phyloP scores from a whole-genome alignment of 768 basidiomycete genomes.

The Pleurotus djamor region DNA sequence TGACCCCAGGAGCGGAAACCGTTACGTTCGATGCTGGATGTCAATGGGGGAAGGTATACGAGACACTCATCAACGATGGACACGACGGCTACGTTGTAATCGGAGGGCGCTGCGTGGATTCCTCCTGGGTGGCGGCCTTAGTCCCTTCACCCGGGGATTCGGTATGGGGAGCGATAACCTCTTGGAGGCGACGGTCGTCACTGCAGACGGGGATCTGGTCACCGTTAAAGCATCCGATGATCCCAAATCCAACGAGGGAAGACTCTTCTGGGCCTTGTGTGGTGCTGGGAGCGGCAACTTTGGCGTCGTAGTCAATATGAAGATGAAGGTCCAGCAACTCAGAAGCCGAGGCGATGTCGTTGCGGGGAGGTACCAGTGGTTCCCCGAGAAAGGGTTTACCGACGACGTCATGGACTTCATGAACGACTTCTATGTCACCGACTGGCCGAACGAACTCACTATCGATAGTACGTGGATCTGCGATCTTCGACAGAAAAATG shows the following conservation, averaged over 20 bases:
- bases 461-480: constrained; percentile 13
- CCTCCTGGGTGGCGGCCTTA: constrained; percentile 12
- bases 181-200: constrained; percentile 8
- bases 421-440: constrained; percentile 14
- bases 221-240: constrained; percentile 13
- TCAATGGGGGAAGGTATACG: constrained; percentile 13
- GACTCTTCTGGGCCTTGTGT: constrained; percentile 14
- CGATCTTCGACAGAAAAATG: constrained; percentile 8
- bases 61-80: constrained; percentile 12
- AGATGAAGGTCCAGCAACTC: constrained; percentile 9
- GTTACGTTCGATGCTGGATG: constrained; percentile 13
- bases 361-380: constrained; percentile 13
- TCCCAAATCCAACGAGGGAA: constrained; percentile 10
- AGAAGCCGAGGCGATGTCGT: constrained; percentile 5
- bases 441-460: constrained; percentile 12
- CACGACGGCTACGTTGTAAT: constrained; percentile 13
- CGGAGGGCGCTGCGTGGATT: constrained; percentile 14
- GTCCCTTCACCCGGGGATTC: constrained; percentile 13
- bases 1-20: constrained; percentile 6
- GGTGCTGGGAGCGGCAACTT: constrained; percentile 13
- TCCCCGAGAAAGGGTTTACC: constrained; percentile 6
- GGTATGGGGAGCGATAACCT: constrained; percentile 15
- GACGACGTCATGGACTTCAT: constrained; percentile 11
- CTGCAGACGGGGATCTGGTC: constrained; percentile 11
- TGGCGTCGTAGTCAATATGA: constrained; percentile 14